Evolutionary conservation across 768 basidiomycete species (phyloP).

Genomic region (Suillus variegatus): DNA sequence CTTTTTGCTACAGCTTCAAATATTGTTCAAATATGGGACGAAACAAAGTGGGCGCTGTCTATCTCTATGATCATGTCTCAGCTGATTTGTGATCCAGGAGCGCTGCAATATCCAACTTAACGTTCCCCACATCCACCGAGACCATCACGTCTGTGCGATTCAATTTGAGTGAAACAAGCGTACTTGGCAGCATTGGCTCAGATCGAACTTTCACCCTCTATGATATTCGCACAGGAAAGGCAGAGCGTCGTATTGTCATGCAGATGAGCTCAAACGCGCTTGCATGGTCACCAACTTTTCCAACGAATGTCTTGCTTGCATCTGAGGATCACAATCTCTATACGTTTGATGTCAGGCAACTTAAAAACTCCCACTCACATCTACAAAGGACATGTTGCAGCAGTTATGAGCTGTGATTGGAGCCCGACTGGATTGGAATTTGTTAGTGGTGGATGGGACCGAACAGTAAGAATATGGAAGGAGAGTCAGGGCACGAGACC

Average conservation of each 20-base stretch:
- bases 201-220: slow-evolving; percentile 96
- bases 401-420: slow-evolving; percentile 98
- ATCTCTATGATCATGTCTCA: slow-evolving; percentile 6
- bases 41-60: slow-evolving; percentile 70
- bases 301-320: slow-evolving; percentile 88
- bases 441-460: slow-evolving; percentile 95
- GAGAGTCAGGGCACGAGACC: slow-evolving; percentile 77
- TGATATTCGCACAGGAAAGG: slow-evolving; percentile 95
- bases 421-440: slow-evolving; percentile 94
- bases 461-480: slow-evolving; percentile 92
- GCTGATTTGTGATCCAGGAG: slow-evolving; percentile 48
- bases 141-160: slow-evolving; percentile 88
- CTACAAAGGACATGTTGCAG: slow-evolving; percentile 96
- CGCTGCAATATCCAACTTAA: slow-evolving; percentile 82
- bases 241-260: slow-evolving; percentile 90
- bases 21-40: slow-evolving; percentile 96
- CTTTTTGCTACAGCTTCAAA: slow-evolving; percentile 94
- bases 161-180: slow-evolving; percentile 91
- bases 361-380: slow-evolving; percentile 87
- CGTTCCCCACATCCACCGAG: slow-evolving; percentile 85
- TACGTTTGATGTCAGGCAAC: slow-evolving; percentile 92
- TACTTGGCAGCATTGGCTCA: slow-evolving; percentile 92
- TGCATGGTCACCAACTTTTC: slow-evolving; percentile 95
- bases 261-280: slow-evolving; percentile 91
- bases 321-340: slow-evolving; percentile 99